phyloP scores from a whole-genome alignment of 257 asterid genomes.

The Solanum corneliomulleri region DNA sequence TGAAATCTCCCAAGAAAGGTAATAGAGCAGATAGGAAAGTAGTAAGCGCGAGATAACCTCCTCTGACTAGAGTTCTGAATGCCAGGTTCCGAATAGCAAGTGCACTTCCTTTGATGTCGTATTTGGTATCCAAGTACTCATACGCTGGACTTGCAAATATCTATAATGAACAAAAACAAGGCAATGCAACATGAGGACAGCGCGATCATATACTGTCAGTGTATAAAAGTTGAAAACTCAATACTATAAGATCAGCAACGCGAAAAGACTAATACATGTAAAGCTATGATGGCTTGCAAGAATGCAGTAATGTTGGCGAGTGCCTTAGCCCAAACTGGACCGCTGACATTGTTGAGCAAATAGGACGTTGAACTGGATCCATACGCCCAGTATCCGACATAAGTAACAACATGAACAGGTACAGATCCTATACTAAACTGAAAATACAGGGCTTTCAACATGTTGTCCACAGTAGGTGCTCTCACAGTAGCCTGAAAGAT shows the following conservation, averaged over 20 bases:
- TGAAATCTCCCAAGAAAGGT: conserved; percentile 94
- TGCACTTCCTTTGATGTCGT: conserved; percentile 58
- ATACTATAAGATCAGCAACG: not conserved
- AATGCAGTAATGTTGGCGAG: conserved; percentile 69
- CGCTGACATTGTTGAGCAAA: conserved; percentile 70
- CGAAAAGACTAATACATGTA: conserved; percentile 28
- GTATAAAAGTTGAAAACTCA: not conserved
- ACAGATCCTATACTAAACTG: conserved; percentile 77
- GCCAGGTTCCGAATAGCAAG: conserved; percentile 51
- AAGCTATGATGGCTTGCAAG: conserved; percentile 71
- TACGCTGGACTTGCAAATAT: conserved; percentile 94
- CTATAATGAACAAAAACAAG: conserved; percentile 18
- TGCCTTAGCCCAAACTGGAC: conserved; percentile 75
- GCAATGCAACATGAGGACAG: not conserved
- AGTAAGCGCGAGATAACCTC: conserved; percentile 58
- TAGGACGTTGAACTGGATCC: conserved; percentile 61
- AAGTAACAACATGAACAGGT: conserved; percentile 77
- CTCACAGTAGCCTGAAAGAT: conserved; percentile 71
- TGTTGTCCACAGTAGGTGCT: conserved; percentile 69
- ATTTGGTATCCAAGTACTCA: conserved; percentile 79
- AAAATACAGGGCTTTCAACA: conserved; percentile 82
- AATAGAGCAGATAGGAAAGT: conserved; percentile 71
- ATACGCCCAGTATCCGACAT: conserved; percentile 93
- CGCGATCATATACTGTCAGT: not conserved
- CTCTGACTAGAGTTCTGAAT: conserved; percentile 66